Base-by-base conservation (phyloP, 805 yeast genomes). In the Kazachstania taianensis region DNA sequence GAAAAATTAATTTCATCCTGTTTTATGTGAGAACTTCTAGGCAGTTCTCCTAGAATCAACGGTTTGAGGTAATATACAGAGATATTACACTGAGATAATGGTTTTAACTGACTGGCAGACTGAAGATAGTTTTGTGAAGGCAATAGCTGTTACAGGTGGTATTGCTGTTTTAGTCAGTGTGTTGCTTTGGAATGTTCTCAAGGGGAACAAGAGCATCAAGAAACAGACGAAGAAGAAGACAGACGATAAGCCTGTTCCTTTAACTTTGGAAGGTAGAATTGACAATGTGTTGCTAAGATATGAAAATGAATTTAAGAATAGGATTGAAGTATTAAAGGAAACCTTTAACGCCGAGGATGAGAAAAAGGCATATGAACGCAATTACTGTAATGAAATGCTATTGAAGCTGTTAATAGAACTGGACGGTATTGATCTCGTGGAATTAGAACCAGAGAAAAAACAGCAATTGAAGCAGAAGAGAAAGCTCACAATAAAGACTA, bases 311-410 rank as follows among this genome's bases (percentile, higher is more conserved):
- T 57, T 48, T 38, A 45, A 44, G 33, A 38, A 33, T 2, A 52
- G 53, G 9, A 45, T 57, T 15, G 33, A 38, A 10, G 33, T 40
- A 20, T 38, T 55, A 8, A 20, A 48, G 7, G 47, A 42, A 18
- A 39, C 37, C 2, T 58, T 41, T 35, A 46, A 54, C 23, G 30
- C 46, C 5, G 20, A 28, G 13, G 44, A 50, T 18, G 61, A 56
- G 25, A 48, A 55, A 28, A 39, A 48, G 13, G 43, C 42, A 7
- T 78, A 73, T 53, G 69, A 71, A 49, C 68, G 65, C 45, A 68
- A 70, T 35, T 81, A 66, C 52, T 75, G 65, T 53, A 79, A 76
- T 47, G 94, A 81, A 54, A 70, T 70, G 67, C 58, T 81, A 29
- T 62, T 81, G 53, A 79, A 80, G 51, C 66, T 78, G 42, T 56